Percentiles rank a stretch among this genome's conserved stretches.
phyloP scores from a whole-genome alignment of 2,329 filamentous ascomycete species.

The Phyllosticta capitalensis region DNA sequence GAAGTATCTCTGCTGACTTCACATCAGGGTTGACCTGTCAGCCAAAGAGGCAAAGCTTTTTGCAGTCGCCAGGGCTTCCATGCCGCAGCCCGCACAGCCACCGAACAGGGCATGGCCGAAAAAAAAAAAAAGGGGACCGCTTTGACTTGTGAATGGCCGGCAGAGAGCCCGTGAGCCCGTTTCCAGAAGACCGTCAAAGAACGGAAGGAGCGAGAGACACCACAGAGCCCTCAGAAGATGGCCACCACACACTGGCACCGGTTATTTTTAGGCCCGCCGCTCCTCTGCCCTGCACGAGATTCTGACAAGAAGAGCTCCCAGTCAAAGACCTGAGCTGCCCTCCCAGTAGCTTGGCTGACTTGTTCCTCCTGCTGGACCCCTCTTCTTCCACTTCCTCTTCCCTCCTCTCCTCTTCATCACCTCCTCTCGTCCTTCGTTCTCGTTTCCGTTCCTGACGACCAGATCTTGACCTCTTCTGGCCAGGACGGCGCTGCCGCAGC shows the following conservation, averaged over 20 bases:
- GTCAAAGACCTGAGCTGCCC: background rate
- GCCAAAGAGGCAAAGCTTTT: background rate
- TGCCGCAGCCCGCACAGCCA: background rate
- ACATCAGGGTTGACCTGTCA: background rate
- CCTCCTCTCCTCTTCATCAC: background rate
- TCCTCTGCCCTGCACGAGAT: background rate
- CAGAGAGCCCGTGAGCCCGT: background rate
- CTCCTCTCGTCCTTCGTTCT: background rate
- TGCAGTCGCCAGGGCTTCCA: background rate
- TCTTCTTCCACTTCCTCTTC: background rate
- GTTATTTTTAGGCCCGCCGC: background rate
- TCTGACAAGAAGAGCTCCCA: too few species aligned
- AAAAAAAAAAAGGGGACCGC: background rate
- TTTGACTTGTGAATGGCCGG: background rate
- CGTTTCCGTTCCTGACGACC: background rate
- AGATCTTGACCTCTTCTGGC: background rate
- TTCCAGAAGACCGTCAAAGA: background rate
- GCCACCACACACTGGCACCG: background rate
- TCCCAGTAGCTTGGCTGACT: too few species aligned
- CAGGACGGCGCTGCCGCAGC: background rate
- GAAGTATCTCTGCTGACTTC: too few species aligned
- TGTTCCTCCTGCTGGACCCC: background rate
- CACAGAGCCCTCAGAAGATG: background rate
- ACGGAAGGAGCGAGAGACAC: background rate
- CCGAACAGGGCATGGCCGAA: background rate